Percentiles rank a stretch among this genome's conserved stretches.
phyloP scores from a whole-genome alignment of 768 basidiomycete species.

The Trametes cubensis region DNA sequence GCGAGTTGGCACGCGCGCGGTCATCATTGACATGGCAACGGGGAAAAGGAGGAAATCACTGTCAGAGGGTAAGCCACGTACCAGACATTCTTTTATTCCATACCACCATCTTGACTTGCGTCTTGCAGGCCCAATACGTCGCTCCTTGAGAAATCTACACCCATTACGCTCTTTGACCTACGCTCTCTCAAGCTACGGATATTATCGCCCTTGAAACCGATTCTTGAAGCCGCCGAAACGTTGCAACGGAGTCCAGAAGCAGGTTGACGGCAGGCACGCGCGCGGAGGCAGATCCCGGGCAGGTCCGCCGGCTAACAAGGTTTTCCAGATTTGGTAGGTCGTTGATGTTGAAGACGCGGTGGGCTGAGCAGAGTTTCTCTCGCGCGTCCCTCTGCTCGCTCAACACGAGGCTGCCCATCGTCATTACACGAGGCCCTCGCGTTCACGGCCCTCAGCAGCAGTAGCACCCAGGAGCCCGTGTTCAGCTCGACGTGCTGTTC shows the following conservation, averaged over 20 bases:
- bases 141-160: slow-evolving; percentile 10
- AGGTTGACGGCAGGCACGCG: not conserved
- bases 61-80: not conserved
- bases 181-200: not conserved
- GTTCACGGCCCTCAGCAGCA: slow-evolving; percentile 33
- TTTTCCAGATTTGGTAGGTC: slow-evolving; percentile 26
- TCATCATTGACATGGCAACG: slow-evolving; percentile 26
- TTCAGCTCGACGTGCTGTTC: slow-evolving; percentile 32
- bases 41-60: slow-evolving; percentile 2
- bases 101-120: slow-evolving; percentile 17
- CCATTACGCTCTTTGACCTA: slow-evolving; percentile 2
- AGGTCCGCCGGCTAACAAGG: slow-evolving; percentile 19
- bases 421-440: slow-evolving; percentile 36
- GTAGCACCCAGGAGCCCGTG: slow-evolving; percentile 30
- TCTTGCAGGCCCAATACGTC: slow-evolving; percentile 7
- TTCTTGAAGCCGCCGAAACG: not conserved
- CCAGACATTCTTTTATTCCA: slow-evolving; percentile 10
- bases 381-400: slow-evolving; percentile 29
- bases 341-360: slow-evolving; percentile 28
- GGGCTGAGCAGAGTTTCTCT: slow-evolving; percentile 16
- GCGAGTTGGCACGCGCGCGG: not conserved
- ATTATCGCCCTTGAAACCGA: not conserved
- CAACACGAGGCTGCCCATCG: slow-evolving; percentile 34
- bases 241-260: slow-evolving; percentile 7
- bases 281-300: slow-evolving; percentile 23